A percentile compares a stretch with the other conserved stretches of the same genome.
phyloP scores from a whole-genome alignment of 768 basidiomycete species.

The Lentinula guzmanii region DNA sequence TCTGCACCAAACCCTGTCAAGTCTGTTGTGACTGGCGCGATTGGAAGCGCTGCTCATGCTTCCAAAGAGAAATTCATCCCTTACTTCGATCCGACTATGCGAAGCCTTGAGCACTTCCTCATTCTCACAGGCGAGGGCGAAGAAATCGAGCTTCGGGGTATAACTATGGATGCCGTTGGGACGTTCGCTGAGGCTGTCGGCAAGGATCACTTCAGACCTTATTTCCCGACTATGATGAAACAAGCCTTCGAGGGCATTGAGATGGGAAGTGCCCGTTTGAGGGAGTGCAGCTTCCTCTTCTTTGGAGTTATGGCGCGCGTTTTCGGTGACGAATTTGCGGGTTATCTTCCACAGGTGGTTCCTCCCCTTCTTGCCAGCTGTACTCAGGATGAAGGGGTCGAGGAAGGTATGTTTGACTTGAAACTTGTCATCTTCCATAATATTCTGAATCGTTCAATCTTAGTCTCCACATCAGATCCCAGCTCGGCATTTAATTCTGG shows the following conservation, averaged over 20 bases:
- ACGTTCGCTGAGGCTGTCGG: constrained; percentile 98
- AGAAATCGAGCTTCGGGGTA: constrained; percentile 90
- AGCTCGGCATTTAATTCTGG: constrained; percentile 68
- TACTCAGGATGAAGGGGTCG: constrained; percentile 77
- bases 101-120: constrained; percentile 84
- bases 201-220: constrained; percentile 88
- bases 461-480: constrained; percentile 50
- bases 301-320: constrained; percentile 98
- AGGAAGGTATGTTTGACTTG: constrained; percentile 39
- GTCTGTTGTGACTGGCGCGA: constrained; percentile 93
- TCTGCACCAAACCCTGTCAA: constrained; percentile 84
- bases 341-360: constrained; percentile 80
- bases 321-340: constrained; percentile 90
- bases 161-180: constrained; percentile 98
- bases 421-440: too few relatives aligned
- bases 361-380: constrained; percentile 80
- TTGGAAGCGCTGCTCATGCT: constrained; percentile 96
- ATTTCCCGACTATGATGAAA: constrained; percentile 95
- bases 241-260: constrained; percentile 88
- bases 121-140: constrained; percentile 82
- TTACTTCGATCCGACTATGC: constrained; percentile 92
- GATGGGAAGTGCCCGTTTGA: constrained; percentile 78
- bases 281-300: constrained; percentile 97
- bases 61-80: constrained; percentile 87
- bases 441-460: neutral